phyloP scores from a whole-genome alignment of 78 protist species.

The Speleostelium caveatum region DNA sequence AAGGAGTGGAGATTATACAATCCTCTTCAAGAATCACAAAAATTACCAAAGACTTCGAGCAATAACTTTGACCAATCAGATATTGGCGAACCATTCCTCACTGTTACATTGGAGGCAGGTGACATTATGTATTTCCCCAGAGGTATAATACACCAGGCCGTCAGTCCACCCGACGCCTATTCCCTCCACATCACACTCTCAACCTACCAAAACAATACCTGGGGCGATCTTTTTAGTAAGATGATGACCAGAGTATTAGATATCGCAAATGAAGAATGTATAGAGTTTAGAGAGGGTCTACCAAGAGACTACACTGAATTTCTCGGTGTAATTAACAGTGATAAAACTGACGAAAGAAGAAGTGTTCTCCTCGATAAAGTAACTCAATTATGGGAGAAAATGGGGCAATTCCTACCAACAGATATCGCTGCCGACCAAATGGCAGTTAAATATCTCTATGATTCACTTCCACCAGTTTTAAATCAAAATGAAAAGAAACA shows the following conservation, averaged over 20 bases:
- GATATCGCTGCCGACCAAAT: conserved; percentile 60
- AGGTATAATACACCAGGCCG: conserved; percentile 93
- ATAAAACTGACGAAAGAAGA: conserved; percentile 60
- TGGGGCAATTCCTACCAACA: conserved; percentile 36
- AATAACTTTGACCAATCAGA: conserved; percentile 81
- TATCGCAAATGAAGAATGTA: conserved; percentile 40
- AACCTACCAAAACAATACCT: conserved; percentile 71
- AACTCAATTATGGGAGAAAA: conserved; percentile 34
- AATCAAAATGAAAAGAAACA: conserved; percentile 27
- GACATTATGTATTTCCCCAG: conserved; percentile 95
- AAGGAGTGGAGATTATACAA: conserved; percentile 90
- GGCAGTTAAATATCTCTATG: conserved; percentile 21
- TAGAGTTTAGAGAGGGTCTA: conserved; percentile 60
- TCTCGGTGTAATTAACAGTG: conserved; percentile 69
- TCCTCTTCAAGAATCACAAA: conserved; percentile 16
- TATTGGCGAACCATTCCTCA: conserved; percentile 82
- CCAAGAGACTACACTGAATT: conserved; percentile 53
- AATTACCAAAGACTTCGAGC: conserved; percentile 54
- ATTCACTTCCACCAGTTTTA: conserved; percentile 35
- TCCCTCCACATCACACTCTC: conserved; percentile 91
- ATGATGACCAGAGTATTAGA: conserved; percentile 57
- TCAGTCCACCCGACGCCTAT: conserved; percentile 44
- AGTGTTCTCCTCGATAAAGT: conserved; percentile 31
- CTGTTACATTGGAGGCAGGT: conserved; percentile 85
- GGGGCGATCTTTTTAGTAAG: conserved; percentile 81